phyloP scores from a whole-genome alignment of 768 basidiomycete genomes.

The Russula ochroleuca region DNA sequence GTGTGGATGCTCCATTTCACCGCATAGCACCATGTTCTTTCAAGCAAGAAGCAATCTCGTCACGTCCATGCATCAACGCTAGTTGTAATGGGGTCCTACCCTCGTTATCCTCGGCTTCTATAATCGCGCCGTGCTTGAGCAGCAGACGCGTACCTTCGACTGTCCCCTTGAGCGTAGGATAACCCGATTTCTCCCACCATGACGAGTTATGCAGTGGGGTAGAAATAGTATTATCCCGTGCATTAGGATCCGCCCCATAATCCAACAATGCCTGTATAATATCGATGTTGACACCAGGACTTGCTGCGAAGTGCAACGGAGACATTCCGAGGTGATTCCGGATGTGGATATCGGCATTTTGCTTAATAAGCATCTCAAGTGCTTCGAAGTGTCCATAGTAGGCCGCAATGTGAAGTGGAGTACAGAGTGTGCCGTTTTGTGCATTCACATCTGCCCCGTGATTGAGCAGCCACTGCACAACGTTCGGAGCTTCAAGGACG shows the following conservation, averaged over 20 bases:
- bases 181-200: too few relatives aligned
- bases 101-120: background rate
- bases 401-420: background rate
- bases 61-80: background rate
- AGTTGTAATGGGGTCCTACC: background rate
- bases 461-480: background rate
- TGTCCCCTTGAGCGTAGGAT: background rate
- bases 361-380: background rate
- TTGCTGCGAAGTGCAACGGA: background rate
- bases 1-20: too few relatives aligned
- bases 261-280: background rate
- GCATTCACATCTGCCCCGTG: background rate
- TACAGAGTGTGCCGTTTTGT: fast-evolving
- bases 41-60: background rate
- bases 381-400: background rate
- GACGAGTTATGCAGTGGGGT: background rate
- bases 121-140: conserved; percentile 1
- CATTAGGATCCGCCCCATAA: background rate
- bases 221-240: background rate
- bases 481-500: background rate
- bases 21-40: too few relatives aligned
- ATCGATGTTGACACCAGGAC: background rate
- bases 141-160: background rate
- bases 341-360: background rate
- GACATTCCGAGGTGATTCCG: background rate